A percentile compares a stretch with the other conserved stretches of the same genome.
Conservation (phyloP, 2,329 filamentous ascomycete species). For the Cladosporium sphaerospermum region DNA sequence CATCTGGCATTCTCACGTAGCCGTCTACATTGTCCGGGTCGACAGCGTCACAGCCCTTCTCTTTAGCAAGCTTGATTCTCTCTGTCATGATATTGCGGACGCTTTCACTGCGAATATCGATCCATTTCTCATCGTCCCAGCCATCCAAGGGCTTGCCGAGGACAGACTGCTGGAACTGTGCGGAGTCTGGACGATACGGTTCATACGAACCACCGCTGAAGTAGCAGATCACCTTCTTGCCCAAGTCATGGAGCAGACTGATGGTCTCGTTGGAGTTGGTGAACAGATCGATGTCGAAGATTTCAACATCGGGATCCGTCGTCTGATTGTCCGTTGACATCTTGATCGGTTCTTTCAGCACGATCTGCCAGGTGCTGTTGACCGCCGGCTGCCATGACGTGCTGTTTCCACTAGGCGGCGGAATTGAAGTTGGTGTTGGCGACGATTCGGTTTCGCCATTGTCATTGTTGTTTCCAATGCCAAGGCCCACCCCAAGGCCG, state of each 20-base stretch:
- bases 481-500: slow-evolving; percentile 11
- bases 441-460: neutral
- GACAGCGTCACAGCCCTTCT: slow-evolving; percentile 35
- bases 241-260: slow-evolving; percentile 41
- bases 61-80: slow-evolving; percentile 52
- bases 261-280: slow-evolving; percentile 45
- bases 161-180: slow-evolving; percentile 49
- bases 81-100: slow-evolving; percentile 60
- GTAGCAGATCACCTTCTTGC: slow-evolving; percentile 65
- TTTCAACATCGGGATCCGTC: slow-evolving; percentile 45
- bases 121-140: slow-evolving; percentile 63
- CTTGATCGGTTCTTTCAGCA: slow-evolving; percentile 42
- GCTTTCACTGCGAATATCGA: slow-evolving; percentile 51
- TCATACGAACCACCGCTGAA: slow-evolving; percentile 68
- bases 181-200: slow-evolving; percentile 53
- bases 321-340: slow-evolving; percentile 28
- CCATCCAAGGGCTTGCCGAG: slow-evolving; percentile 54
- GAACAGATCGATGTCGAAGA: slow-evolving; percentile 60
- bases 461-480: neutral
- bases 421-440: neutral
- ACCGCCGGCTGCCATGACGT: slow-evolving; percentile 39
- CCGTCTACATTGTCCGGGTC: slow-evolving; percentile 30
- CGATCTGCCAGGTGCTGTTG: slow-evolving; percentile 56
- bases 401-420: slow-evolving; percentile 3
- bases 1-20: slow-evolving; percentile 4